Percentiles rank a stretch among this genome's conserved stretches.
These are phyloP conservation scores for Ceratobasidium theobromae DNA, from an alignment of 1,284 basidiomycete species.

Conservation along the genomic window DNA sequence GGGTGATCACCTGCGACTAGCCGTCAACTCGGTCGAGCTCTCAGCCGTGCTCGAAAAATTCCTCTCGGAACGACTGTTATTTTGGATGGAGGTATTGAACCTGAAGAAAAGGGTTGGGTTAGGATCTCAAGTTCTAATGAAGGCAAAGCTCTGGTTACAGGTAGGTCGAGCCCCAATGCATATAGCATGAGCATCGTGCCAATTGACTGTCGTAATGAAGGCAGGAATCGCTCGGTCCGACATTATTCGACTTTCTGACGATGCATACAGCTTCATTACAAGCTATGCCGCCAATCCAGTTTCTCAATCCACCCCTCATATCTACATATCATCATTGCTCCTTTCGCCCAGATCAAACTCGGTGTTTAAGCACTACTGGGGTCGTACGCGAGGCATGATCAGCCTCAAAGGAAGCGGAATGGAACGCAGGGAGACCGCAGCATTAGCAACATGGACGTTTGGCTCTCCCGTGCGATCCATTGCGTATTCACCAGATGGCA, in stretches of 20 bases:
- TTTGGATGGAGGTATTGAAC: constrained; percentile 20
- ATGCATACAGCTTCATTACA: background rate
- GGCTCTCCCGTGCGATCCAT: no score
- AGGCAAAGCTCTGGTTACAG: background rate
- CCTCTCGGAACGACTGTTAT: background rate
- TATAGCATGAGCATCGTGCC: background rate
- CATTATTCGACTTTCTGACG: background rate
- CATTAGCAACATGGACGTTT: no score
- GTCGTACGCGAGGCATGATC: no score
- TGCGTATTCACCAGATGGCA: no score
- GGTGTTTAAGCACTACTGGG: no score
- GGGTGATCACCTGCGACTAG: background rate
- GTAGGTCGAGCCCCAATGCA: background rate
- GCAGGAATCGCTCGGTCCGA: background rate
- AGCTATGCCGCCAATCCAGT: background rate
- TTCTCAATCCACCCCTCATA: background rate
- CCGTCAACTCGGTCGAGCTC: background rate
- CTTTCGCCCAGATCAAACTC: background rate
- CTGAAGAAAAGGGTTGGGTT: background rate
- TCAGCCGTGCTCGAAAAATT: background rate
- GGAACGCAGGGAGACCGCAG: no score
- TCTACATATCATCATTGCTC: constrained; percentile 6
- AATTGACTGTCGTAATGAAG: background rate
- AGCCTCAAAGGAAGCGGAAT: no score
- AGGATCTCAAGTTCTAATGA: background rate